Base-by-base conservation (phyloP, 2,329 filamentous ascomycete genomes). In the Aspergillus neoniger region DNA sequence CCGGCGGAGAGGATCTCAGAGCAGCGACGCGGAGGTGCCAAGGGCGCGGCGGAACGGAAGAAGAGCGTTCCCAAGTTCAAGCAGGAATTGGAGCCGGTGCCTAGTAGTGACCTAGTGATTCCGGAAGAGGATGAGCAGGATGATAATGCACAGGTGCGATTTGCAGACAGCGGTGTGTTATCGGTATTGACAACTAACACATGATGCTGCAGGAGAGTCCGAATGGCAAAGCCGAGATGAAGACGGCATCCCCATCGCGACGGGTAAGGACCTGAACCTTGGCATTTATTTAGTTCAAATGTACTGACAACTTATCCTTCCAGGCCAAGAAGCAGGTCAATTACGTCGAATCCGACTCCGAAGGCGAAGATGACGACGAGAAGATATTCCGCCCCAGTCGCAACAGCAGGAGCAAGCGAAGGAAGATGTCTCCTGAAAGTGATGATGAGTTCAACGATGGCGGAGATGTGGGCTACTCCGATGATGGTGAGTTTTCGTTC, bases 281-380 rank as follows among this genome's bases (percentile, higher is more conserved):
- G 32, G 4, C 32, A 36, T 41, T 28, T 4, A 5, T 36, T 2
- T 1, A 5, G 0, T 10, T 2, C 15, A n/a, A 7, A 21, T 14
- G 9, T n/a, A 25, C 53, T 55, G 23, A 55, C 17, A 10, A 1
- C 25, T 32, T 9, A 47, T 36, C 5, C 2, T 30, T 2, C 9
- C 23, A 87, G 83, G 82, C 81, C 12, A 88, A 86, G 74, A 89
- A 87, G 69, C 75, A 81, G 49, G 84, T 77, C 21, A 77, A 95
- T 73, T 98, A 98, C 74, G 88, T 90, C 65, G 93, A 97, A 70
- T 92, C 91, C 1, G 91, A 91, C 48, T 90, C 91, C 49, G 89
- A 92, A 59, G 83, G 85, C 17, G 81, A 83, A 49, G 80, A 81
- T 55, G 89, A 91, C 12, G 89, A 92, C 53, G 89, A 93, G 21